Percentiles rank a stretch among this genome's conserved stretches.
Conservation (phyloP, 805 yeast genomes). For the Cyberlindnera mycetangii region DNA sequence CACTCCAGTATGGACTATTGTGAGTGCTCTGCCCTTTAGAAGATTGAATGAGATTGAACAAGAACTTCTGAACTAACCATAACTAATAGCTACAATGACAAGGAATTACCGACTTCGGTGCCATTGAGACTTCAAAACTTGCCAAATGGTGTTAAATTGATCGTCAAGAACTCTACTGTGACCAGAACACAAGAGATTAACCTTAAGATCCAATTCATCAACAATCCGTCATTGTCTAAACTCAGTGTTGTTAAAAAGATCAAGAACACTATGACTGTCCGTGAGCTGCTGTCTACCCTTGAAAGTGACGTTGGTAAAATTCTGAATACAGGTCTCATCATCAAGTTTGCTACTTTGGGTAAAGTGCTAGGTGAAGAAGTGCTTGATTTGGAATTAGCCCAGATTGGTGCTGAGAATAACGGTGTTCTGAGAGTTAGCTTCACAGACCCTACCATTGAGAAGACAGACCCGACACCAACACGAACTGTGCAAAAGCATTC, state of each 20-base stretch:
- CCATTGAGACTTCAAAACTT: slow-evolving; percentile 43
- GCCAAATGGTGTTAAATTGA: slow-evolving; percentile 43
- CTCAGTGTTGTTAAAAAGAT: slow-evolving; percentile 27
- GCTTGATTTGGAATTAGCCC: slow-evolving; percentile 11
- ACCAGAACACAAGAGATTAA: slow-evolving; percentile 20
- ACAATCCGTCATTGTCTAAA: slow-evolving; percentile 22
- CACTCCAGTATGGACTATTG: slow-evolving; percentile 26
- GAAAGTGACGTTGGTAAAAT: slow-evolving; percentile 20
- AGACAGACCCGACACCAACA: slow-evolving; percentile 1
- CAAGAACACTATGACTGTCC: slow-evolving; percentile 14
- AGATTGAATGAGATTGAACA: not conserved
- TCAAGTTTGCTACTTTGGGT: slow-evolving; percentile 23
- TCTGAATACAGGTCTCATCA: slow-evolving; percentile 15
- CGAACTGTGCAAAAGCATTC: not conserved
- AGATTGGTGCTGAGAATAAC: slow-evolving; percentile 26
- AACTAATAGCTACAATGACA: slow-evolving; percentile 29
- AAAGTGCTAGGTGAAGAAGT: slow-evolving; percentile 17
- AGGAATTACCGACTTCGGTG: slow-evolving; percentile 34
- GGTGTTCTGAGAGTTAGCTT: slow-evolving; percentile 26
- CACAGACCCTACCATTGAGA: slow-evolving; percentile 1
- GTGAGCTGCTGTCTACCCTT: slow-evolving; percentile 16
- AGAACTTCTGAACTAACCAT: not conserved
- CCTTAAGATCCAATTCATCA: slow-evolving; percentile 31
- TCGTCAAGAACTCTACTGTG: slow-evolving; percentile 21
- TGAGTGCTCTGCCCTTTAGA: slow-evolving; percentile 7